These are phyloP conservation scores for Hypoxylon sp. DNA, from an alignment of 2,329 filamentous ascomycete species.

Conservation along the genomic window DNA sequence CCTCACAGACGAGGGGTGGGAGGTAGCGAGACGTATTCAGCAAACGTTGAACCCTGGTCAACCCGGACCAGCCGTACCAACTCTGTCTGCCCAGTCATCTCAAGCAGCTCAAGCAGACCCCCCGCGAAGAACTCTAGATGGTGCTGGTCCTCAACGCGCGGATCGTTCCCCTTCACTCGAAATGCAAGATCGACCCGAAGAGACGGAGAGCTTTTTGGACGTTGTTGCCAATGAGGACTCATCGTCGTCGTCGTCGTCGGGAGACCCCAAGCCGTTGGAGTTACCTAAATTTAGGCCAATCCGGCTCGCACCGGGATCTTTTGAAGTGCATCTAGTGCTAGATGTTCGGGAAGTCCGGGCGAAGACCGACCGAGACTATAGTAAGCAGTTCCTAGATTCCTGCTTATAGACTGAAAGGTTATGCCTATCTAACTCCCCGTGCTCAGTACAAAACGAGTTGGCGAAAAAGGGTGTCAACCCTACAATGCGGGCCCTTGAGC, in stretches of 20 bases:
- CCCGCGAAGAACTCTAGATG: conserved; percentile 19
- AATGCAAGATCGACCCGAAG: conserved; percentile 26
- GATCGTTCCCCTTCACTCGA: conserved; percentile 36
- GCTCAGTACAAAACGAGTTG: conserved; percentile 69
- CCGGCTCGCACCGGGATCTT: conserved; percentile 67
- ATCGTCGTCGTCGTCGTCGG: conserved; percentile 33
- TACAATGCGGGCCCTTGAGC: conserved; percentile 71
- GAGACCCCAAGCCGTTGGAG: conserved; percentile 26
- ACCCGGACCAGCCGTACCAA: conserved; percentile 22
- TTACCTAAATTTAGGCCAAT: conserved; percentile 66
- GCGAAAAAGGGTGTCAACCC: conserved; percentile 70
- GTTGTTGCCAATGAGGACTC: conserved; percentile 51
- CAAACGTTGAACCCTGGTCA: conserved; percentile 49
- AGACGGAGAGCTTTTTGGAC: conserved; percentile 45
- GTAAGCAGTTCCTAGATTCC: conserved; percentile 9
- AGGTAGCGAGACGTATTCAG: conserved; percentile 71
- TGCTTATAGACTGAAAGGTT: too few species aligned
- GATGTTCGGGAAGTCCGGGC: conserved; percentile 79
- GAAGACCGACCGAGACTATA: conserved; percentile 77
- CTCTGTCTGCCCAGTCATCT: conserved; percentile 20
- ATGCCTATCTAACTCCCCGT: conserved; percentile 5
- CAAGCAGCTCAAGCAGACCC: conserved; percentile 26
- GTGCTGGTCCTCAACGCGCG: conserved; percentile 12
- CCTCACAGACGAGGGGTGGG: conserved; percentile 80
- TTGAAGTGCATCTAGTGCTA: conserved; percentile 75